phyloP scores from a whole-genome alignment of 352 stramenopile species.

The Peronospora belbahrii region DNA sequence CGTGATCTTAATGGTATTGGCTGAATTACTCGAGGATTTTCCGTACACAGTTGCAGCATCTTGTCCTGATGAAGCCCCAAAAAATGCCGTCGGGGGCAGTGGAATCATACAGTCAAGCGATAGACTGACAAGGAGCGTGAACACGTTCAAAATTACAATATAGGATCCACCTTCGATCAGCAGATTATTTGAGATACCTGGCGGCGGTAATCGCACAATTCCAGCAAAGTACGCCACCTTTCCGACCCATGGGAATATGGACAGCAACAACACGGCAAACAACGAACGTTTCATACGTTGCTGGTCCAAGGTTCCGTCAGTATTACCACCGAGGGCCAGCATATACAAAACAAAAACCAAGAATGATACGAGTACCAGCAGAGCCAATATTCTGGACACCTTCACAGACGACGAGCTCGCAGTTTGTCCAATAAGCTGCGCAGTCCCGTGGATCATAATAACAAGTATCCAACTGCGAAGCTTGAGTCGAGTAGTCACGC shows the following conservation, averaged over 20 bases:
- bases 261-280: slow-evolving; percentile 46
- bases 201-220: slow-evolving; percentile 34
- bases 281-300: slow-evolving; percentile 50
- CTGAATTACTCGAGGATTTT: slow-evolving; percentile 15
- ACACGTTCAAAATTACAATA: slow-evolving; percentile 31
- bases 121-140: slow-evolving; percentile 37
- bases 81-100: slow-evolving; percentile 67
- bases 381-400: slow-evolving; percentile 33
- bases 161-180: slow-evolving; percentile 36
- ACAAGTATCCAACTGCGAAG: slow-evolving; percentile 47
- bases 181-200: slow-evolving; percentile 34
- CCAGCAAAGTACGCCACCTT: slow-evolving; percentile 54
- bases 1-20: slow-evolving; percentile 35
- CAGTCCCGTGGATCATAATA: slow-evolving; percentile 24
- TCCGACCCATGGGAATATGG: slow-evolving; percentile 51
- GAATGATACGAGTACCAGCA: slow-evolving; percentile 44
- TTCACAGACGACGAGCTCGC: slow-evolving; percentile 19
- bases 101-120: slow-evolving; percentile 57
- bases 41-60: slow-evolving; percentile 38
- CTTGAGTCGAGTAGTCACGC: slow-evolving; percentile 21
- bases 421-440: slow-evolving; percentile 37
- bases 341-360: slow-evolving; percentile 43
- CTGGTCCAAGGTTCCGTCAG: slow-evolving; percentile 35
- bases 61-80: slow-evolving; percentile 42
- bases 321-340: slow-evolving; percentile 34